Conservation (phyloP, 2,329 filamentous ascomycete species). For the Phyllosticta citriasiana region DNA sequence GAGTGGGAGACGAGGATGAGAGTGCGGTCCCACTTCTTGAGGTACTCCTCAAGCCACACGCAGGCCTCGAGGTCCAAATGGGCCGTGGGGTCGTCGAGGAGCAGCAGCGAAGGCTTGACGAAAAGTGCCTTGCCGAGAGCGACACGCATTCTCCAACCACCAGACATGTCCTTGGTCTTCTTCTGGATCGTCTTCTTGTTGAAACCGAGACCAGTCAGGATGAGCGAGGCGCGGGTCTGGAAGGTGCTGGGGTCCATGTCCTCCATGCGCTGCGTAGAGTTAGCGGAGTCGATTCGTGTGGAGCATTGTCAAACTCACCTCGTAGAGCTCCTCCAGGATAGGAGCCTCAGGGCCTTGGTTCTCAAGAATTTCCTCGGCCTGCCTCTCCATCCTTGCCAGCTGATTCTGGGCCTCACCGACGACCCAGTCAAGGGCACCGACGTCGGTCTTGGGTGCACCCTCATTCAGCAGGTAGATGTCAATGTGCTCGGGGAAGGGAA, state of each 20-base stretch:
- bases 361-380: slow-evolving; percentile 85
- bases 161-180: slow-evolving; percentile 99
- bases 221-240: slow-evolving; percentile 86
- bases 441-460: slow-evolving; percentile 78
- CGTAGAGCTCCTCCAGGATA: slow-evolving; percentile 86
- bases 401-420: slow-evolving; percentile 89
- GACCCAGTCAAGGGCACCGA: slow-evolving; percentile 94
- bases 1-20: slow-evolving; percentile 95
- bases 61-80: slow-evolving; percentile 99
- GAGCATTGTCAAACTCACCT: slow-evolving; percentile 50
- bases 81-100: slow-evolving; percentile 96
- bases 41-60: slow-evolving; percentile 98
- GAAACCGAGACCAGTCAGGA: slow-evolving; percentile 97
- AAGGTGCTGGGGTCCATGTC: slow-evolving; percentile 98
- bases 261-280: slow-evolving; percentile 69
- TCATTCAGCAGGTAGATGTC: slow-evolving; percentile 98
- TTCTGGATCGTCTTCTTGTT: slow-evolving; percentile 97
- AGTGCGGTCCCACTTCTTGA: slow-evolving; percentile 99
- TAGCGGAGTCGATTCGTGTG: background rate
- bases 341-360: slow-evolving; percentile 85
- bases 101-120: slow-evolving; percentile 89
- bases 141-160: slow-evolving; percentile 99
- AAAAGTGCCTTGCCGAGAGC: slow-evolving; percentile 95
- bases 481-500: slow-evolving; percentile 87
- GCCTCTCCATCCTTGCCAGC: slow-evolving; percentile 77